Evolutionary conservation across 345 rosid genomes (phyloP), one percentile per base, ranked within the genome.

Genomic region (Hevea brasiliensis): DNA sequence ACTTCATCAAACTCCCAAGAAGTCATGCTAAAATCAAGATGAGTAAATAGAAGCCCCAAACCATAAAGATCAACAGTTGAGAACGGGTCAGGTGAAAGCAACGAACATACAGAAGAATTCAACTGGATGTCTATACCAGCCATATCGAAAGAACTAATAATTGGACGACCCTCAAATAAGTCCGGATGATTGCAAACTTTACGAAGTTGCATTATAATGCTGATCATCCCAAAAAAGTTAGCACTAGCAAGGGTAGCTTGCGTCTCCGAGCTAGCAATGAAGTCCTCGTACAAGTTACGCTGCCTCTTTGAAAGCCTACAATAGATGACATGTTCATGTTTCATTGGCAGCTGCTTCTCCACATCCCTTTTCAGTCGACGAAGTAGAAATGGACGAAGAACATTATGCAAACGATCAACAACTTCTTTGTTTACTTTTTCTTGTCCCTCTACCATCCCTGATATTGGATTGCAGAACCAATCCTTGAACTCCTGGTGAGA

Each of bases 401-500:
- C 99, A 85, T 96, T 96, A 82, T 96, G 99, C 77, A 96, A 81
- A 71, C 99, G 96, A 84, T 96, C 99, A 81, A 96, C 82, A 67
- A 96, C 98, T 85, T 92, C 99, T 84, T 88, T 96, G 83, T 93
- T 96, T 62, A 96, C 93, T 79, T 81, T 92, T 76, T 93, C 99
- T 81, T 96, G 99, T 63, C 99, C 99, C 77, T 96, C 99, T 44
- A 96, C 98, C 99, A 96, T 96, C 70, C 99, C 99, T 29, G 99
- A 84, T 85, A 96, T 96, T 21, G 99, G 99, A 83, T 92, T 96
- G 76, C 97, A 78, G 76, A 96, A 96, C 99, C 99, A 96, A 74
- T 96, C 99, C 87, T 90, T 96, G 78, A 96, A 96, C 85, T 96
- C 99, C 82, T 96, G 99, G 85, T 96, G 99, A 79, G 99, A 96